Percentiles rank a stretch among this genome's conserved stretches.
Conservation (phyloP, 164 flowering plant genomes). For the Litsea cubeba region DNA sequence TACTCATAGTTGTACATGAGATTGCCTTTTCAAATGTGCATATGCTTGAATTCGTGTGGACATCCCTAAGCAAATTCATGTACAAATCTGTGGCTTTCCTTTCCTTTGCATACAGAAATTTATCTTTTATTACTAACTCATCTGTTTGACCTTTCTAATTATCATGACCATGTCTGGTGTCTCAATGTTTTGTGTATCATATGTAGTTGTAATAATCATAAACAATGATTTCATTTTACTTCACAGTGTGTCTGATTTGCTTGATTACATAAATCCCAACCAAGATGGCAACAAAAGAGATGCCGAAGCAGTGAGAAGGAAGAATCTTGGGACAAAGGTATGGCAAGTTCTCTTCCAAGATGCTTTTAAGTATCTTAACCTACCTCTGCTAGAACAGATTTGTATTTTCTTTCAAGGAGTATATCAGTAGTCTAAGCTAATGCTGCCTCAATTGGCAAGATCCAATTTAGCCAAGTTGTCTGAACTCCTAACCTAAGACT, state of each 20-base stretch:
- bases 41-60: not conserved
- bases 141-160: not conserved
- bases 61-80: not conserved
- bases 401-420: not conserved
- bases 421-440: not conserved
- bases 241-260: constrained; percentile 96
- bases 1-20: not conserved
- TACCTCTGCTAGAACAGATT: not conserved
- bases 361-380: not conserved
- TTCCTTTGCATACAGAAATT: not conserved
- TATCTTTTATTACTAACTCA: not conserved
- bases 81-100: not conserved
- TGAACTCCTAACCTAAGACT: not conserved
- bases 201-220: no score
- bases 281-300: constrained; percentile 60
- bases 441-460: not conserved
- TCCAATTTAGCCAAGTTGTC: not conserved
- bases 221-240: constrained; percentile 7
- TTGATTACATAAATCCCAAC: constrained; percentile 88
- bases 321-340: constrained; percentile 63
- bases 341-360: not conserved
- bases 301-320: constrained; percentile 53
- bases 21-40: not conserved
- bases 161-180: not conserved
- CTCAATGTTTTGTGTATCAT: not conserved